Conservation (phyloP, 2,329 filamentous ascomycete genomes). For the Cordyceps cicadae region DNA sequence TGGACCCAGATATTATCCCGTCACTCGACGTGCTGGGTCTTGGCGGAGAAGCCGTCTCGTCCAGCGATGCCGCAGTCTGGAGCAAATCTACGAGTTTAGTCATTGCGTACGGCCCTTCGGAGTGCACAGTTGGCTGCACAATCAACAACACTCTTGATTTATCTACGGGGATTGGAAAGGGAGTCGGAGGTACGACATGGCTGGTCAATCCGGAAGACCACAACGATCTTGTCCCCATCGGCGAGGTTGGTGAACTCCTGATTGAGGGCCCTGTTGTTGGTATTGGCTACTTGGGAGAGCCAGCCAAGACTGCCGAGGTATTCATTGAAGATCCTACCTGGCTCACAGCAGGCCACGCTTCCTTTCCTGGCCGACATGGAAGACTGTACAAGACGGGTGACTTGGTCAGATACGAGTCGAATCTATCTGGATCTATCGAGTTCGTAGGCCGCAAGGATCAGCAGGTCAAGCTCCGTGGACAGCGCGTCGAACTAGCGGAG, state of each 20-base stretch:
- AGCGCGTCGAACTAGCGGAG: constrained; percentile 52
- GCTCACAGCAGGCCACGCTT: constrained; percentile 33
- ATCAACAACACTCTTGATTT: constrained; percentile 35
- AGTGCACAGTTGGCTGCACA: constrained; percentile 45
- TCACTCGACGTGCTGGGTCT: constrained; percentile 39
- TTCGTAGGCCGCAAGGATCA: constrained; percentile 58
- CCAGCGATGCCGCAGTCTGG: constrained; percentile 40
- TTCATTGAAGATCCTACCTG: constrained; percentile 51
- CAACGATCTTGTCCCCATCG: constrained; percentile 38
- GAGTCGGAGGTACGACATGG: constrained; percentile 41
- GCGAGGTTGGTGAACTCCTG: constrained; percentile 43
- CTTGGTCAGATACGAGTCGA: constrained; percentile 43
- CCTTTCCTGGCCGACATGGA: constrained; percentile 29
- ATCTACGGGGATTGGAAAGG: constrained; percentile 39
- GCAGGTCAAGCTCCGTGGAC: constrained; percentile 61
- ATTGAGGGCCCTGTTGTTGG: constrained; percentile 54
- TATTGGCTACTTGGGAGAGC: constrained; percentile 51
- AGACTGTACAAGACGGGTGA: constrained; percentile 54
- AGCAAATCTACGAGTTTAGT: constrained; percentile 37
- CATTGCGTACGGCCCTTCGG: constrained; percentile 46
- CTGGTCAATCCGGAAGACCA: constrained; percentile 41
- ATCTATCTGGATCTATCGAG: constrained; percentile 45
- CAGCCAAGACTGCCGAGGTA: constrained; percentile 45
- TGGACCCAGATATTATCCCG: constrained; percentile 38
- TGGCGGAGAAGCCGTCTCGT: constrained; percentile 45